A percentile compares a stretch with the other conserved stretches of the same genome.
phyloP scores from a whole-genome alignment of 2,329 filamentous ascomycete species.

The Verticillium albo-atrum region DNA sequence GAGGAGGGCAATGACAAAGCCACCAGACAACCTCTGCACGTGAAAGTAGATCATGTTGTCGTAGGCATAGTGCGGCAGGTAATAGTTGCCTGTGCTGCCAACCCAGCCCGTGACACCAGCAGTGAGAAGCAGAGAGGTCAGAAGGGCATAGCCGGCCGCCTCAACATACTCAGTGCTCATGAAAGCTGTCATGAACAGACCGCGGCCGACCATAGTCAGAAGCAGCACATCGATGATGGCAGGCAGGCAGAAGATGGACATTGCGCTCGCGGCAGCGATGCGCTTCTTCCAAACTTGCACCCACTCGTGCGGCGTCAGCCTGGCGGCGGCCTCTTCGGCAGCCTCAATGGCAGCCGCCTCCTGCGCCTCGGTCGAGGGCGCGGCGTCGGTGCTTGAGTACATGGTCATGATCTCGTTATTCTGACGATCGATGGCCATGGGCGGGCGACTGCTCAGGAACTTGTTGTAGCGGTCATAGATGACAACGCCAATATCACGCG shows the following conservation, averaged over 20 bases:
- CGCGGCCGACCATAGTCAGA: conserved; percentile 53
- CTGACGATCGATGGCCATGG: conserved; percentile 16
- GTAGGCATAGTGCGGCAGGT: conserved; percentile 39
- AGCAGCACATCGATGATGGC: conserved; percentile 58
- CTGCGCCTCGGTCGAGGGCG: not conserved
- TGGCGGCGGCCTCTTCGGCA: not conserved
- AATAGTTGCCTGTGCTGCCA: conserved; percentile 58
- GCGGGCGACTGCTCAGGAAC: conserved; percentile 20
- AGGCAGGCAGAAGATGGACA: conserved; percentile 59
- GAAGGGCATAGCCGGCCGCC: conserved; percentile 50
- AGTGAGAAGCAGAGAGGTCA: conserved; percentile 54
- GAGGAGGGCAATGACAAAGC: conserved; percentile 34
- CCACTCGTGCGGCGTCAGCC: conserved; percentile 8
- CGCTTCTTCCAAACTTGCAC: conserved; percentile 16
- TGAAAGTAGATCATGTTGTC: conserved; percentile 37
- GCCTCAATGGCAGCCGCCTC: not conserved
- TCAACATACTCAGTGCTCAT: conserved; percentile 48
- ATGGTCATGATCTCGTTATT: conserved; percentile 27
- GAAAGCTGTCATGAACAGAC: conserved; percentile 54
- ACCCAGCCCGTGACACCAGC: conserved; percentile 61
- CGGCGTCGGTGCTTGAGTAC: conserved; percentile 23
- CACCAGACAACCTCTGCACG: conserved; percentile 39
- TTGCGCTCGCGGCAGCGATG: conserved; percentile 46
- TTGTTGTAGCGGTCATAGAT: conserved; percentile 25
- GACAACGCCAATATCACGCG: conserved; percentile 40